A percentile compares a stretch with the other conserved stretches of the same genome.
These are phyloP conservation scores for Heliamphora ciliata DNA, from an alignment of 179 eudicot species.

Conservation along the genomic window DNA sequence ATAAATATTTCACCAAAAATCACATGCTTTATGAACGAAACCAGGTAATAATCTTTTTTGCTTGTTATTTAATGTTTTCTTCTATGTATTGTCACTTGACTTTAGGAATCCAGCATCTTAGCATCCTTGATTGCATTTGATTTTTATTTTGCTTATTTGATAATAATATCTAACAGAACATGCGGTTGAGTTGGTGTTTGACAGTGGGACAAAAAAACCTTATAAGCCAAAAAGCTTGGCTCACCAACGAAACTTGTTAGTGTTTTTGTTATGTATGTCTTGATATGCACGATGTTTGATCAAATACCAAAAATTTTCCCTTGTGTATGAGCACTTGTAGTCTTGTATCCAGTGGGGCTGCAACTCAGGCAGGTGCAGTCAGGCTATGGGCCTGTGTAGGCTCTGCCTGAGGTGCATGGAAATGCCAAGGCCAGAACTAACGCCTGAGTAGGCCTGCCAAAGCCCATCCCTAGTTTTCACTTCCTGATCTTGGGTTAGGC, in stretches of 20 bases:
- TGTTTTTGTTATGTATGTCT: neutral
- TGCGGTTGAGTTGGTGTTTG: neutral
- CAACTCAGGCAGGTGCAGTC: neutral
- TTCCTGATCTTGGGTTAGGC: no score
- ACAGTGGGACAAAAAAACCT: neutral
- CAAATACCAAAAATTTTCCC: neutral
- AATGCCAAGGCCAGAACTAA: no score
- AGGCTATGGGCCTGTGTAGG: neutral
- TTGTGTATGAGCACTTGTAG: neutral
- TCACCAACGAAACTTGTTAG: neutral
- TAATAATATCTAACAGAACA: neutral
- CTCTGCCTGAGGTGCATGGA: no score
- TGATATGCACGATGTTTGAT: neutral
- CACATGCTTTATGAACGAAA: conserved; percentile 98
- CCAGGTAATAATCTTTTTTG: conserved; percentile 47
- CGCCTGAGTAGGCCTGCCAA: no score
- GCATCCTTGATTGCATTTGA: neutral
- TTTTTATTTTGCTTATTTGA: neutral
- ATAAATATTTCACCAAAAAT: conserved; percentile 89
- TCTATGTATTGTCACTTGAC: neutral
- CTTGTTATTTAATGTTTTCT: conserved; percentile 1
- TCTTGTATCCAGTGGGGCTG: neutral
- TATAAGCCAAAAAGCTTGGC: no score
- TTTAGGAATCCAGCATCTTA: neutral
- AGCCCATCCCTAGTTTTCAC: no score